phyloP scores from a whole-genome alignment of 1,284 basidiomycete genomes.

The Ceratobasidium theobromae region DNA sequence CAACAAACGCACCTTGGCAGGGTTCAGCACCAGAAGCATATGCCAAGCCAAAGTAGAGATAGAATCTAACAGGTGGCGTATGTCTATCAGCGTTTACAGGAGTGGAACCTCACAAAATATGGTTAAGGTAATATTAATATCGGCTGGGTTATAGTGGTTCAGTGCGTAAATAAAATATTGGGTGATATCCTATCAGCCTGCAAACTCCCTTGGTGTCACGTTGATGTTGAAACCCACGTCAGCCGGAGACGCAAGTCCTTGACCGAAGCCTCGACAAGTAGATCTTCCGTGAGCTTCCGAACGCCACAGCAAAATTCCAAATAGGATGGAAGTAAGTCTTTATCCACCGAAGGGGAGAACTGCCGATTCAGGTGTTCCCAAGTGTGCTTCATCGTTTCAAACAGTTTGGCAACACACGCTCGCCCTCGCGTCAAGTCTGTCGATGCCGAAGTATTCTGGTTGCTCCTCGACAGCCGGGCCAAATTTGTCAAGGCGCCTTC shows the following conservation, averaged over 20 bases:
- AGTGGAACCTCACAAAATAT: too few species aligned
- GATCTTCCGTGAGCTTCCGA: not conserved
- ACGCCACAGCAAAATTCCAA: constrained; percentile 20
- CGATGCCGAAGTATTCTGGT: not conserved
- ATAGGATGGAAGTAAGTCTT: constrained; percentile 14
- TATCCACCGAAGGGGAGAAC: constrained; percentile 1
- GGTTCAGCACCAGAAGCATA: too few species aligned
- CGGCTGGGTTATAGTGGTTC: too few species aligned
- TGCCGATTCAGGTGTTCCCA: constrained; percentile 10
- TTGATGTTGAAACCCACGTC: not conserved
- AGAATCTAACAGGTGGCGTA: too few species aligned
- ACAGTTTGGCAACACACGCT: constrained; percentile 19
- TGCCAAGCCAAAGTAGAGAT: too few species aligned
- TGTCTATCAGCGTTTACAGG: too few species aligned
- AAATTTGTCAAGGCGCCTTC: constrained; percentile 10
- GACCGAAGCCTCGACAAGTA: not conserved
- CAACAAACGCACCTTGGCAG: not conserved
- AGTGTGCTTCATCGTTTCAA: constrained; percentile 27
- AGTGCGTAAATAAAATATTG: not conserved
- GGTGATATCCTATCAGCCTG: too few species aligned
- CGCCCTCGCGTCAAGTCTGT: constrained; percentile 1
- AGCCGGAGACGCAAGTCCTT: constrained; percentile 13
- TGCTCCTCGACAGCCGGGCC: not conserved
- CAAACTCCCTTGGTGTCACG: too few species aligned
- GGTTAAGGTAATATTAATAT: too few species aligned